Conservation (phyloP, 2,329 filamentous ascomycete genomes). For the Microcera coccophila region DNA sequence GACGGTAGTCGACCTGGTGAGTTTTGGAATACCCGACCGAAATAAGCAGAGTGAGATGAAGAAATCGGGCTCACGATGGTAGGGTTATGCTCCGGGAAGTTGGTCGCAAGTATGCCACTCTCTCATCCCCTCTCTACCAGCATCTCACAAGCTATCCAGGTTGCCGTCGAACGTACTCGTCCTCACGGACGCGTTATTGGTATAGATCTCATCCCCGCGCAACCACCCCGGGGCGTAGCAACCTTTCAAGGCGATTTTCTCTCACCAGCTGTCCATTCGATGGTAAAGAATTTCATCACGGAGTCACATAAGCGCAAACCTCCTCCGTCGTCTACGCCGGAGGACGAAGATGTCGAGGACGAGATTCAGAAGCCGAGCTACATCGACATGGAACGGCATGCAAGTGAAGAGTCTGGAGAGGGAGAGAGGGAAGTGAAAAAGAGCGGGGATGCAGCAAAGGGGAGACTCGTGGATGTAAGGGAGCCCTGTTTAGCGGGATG, state of each 20-base stretch:
- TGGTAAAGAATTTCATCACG: constrained; percentile 72
- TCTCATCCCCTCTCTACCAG: background rate
- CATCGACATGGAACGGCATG: constrained; percentile 59
- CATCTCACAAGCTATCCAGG: constrained; percentile 44
- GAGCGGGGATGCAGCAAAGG: constrained; percentile 24
- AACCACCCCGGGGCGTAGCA: constrained; percentile 86
- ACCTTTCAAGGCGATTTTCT: constrained; percentile 95
- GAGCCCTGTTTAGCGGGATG: background rate
- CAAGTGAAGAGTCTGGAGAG: constrained; percentile 1
- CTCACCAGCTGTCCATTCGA: constrained; percentile 64
- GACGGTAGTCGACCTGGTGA: constrained; percentile 84
- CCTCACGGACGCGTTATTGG: constrained; percentile 79
- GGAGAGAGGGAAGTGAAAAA: constrained; percentile 1
- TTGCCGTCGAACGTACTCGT: constrained; percentile 73
- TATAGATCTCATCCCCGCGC: constrained; percentile 89
- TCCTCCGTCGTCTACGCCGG: constrained; percentile 7
- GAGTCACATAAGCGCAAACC: constrained; percentile 43
- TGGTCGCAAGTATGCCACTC: constrained; percentile 59
- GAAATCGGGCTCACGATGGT: constrained; percentile 8
- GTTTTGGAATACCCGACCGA: no score
- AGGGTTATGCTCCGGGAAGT: constrained; percentile 73
- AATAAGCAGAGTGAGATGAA: background rate
- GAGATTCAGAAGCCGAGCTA: constrained; percentile 52
- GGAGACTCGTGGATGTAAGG: constrained; percentile 64
- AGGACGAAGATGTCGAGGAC: constrained; percentile 19